phyloP scores from a whole-genome alignment of 2,329 filamentous ascomycete species.

The Monosporascus sp. region DNA sequence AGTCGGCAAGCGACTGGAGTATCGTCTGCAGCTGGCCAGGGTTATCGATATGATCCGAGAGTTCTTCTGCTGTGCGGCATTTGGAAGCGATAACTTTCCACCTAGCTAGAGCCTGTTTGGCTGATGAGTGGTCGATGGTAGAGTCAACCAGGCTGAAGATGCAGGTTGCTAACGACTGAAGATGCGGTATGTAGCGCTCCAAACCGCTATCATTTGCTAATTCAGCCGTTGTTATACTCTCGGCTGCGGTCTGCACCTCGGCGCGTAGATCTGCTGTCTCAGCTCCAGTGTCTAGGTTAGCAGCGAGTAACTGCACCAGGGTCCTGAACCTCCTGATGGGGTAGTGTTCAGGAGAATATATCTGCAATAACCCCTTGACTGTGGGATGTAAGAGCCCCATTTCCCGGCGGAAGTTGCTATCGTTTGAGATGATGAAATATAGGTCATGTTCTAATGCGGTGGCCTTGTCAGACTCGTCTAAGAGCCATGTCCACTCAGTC shows the following conservation, averaged over 20 bases:
- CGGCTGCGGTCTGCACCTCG: conserved; percentile 33
- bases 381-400: conserved; percentile 39
- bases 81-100: conserved; percentile 40
- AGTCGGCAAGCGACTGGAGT: conserved; percentile 45
- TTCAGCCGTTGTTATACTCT: conserved; percentile 29
- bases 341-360: conserved; percentile 44
- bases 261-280: conserved; percentile 32
- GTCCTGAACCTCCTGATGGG: conserved; percentile 49
- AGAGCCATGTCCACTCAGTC: conserved; percentile 50
- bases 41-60: conserved; percentile 43
- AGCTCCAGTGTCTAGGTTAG: conserved; percentile 40
- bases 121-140: conserved; percentile 27
- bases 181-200: conserved; percentile 40
- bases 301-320: conserved; percentile 42
- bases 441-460: conserved; percentile 58
- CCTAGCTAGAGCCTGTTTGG: conserved; percentile 31
- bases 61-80: conserved; percentile 33
- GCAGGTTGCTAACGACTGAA: conserved; percentile 40
- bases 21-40: conserved; percentile 43
- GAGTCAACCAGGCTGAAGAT: conserved; percentile 36
- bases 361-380: conserved; percentile 41
- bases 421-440: conserved; percentile 38
- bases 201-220: conserved; percentile 41
- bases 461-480: conserved; percentile 46
- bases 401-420: conserved; percentile 25